phyloP scores from a whole-genome alignment of 2,329 filamentous ascomycete species.

The Pyrenophora seminiperda region DNA sequence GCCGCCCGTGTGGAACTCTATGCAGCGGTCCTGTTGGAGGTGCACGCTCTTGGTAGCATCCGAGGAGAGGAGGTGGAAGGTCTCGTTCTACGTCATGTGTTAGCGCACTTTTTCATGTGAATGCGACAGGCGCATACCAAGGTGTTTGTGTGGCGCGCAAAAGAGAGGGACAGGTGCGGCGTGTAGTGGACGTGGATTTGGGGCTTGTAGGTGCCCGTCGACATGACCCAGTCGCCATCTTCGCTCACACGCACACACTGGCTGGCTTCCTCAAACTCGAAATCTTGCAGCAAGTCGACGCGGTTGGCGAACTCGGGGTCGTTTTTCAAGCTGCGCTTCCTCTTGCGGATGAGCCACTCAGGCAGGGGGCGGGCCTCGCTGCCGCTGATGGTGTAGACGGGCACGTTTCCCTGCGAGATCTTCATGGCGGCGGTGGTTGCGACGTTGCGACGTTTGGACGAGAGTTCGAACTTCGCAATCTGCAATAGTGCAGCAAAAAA shows the following conservation, averaged over 20 bases:
- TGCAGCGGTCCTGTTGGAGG: slow-evolving; percentile 84
- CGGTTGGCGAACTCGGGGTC: slow-evolving; percentile 92
- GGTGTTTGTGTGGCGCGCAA: slow-evolving; percentile 85
- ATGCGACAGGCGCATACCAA: slow-evolving; percentile 50
- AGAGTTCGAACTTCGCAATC: slow-evolving; percentile 3
- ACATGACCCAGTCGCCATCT: slow-evolving; percentile 82
- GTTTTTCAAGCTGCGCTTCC: slow-evolving; percentile 85
- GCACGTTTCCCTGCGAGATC: slow-evolving; percentile 79
- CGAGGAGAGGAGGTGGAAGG: slow-evolving; percentile 82
- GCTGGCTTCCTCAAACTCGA: slow-evolving; percentile 96
- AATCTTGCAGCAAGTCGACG: slow-evolving; percentile 94
- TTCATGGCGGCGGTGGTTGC: slow-evolving; percentile 63
- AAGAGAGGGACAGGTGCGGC: slow-evolving; percentile 91
- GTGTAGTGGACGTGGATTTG: slow-evolving; percentile 97
- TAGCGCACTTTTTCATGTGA: background rate
- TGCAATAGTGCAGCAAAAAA: slow-evolving; percentile 1
- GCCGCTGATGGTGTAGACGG: slow-evolving; percentile 94
- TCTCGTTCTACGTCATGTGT: slow-evolving; percentile 67
- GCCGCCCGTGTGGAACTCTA: slow-evolving; percentile 90
- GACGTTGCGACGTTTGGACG: slow-evolving; percentile 8
- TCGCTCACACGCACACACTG: slow-evolving; percentile 87
- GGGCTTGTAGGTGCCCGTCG: slow-evolving; percentile 52
- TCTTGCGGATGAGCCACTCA: slow-evolving; percentile 89
- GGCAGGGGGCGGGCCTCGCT: slow-evolving; percentile 85
- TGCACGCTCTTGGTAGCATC: slow-evolving; percentile 96